phyloP scores from a whole-genome alignment of 129 eudicot genomes.

The Scalesia atractyloides region DNA sequence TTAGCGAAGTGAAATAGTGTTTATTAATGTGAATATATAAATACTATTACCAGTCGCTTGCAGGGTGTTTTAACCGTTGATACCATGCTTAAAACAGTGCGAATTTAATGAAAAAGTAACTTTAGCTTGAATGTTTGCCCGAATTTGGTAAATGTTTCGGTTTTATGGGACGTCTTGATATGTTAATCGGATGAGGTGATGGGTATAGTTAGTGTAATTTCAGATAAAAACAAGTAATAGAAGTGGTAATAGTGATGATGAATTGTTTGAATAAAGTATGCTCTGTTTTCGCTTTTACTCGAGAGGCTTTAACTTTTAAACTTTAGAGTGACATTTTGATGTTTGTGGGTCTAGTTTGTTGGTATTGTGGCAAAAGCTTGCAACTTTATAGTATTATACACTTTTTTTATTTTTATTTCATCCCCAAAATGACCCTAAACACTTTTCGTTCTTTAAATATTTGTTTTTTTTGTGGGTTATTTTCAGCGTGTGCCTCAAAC shows the following conservation, averaged over 20 bases:
- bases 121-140: not conserved
- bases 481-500: slow-evolving; percentile 90
- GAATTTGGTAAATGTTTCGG: too few species aligned
- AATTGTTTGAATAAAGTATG: slow-evolving; percentile 15
- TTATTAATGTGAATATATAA: not conserved
- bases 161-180: too few species aligned
- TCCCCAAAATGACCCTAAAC: too few species aligned
- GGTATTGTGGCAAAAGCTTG: slow-evolving; percentile 6
- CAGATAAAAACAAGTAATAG: not conserved
- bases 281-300: not conserved
- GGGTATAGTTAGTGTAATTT: slow-evolving; percentile 17
- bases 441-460: not conserved
- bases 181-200: not conserved
- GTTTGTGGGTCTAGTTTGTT: slow-evolving; percentile 22
- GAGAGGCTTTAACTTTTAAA: slow-evolving; percentile 3
- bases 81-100: not conserved
- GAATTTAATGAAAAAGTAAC: not conserved
- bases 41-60: not conserved
- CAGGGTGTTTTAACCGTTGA: not conserved
- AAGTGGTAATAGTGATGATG: slow-evolving; percentile 24
- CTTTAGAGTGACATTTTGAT: slow-evolving; percentile 20
- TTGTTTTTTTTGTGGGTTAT: slow-evolving; percentile 6
- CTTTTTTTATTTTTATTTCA: not conserved
- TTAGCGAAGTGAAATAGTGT: not conserved
- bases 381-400: slow-evolving; percentile 4